Base-by-base conservation (phyloP, 345 rosid species). In the Brassica carinata region DNA sequence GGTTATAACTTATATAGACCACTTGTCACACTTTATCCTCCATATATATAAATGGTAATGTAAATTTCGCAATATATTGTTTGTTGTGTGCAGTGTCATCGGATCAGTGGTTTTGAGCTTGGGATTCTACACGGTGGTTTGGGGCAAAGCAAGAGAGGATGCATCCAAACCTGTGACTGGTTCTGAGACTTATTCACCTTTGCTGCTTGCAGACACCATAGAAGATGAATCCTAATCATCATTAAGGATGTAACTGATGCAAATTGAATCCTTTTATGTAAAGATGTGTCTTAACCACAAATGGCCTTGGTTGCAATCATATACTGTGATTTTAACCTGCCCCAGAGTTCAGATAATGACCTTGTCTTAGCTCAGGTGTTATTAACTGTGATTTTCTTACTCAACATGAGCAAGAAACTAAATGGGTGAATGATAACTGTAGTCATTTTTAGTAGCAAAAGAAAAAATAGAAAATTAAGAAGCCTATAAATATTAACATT, bases 61-160 rank as follows among this genome's bases (percentile, higher is more conserved):
- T 45, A 45, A 45, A 45, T 45, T 45, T 45, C n/a, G 53, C 53
- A 11, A 13, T 45, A 45, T 45, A 45, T 45, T 45, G 11, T 45
- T 13, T 45, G 14, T 13, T 45, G 63, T 58, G 63, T 31, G 68
- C 78, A 79, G 82, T 73, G 61, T 79, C 36, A 74, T 79, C 15
- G 83, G 83, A 18, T 79, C 79, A 45, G 6, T 77, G 23, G 40
- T 86, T 18, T 77, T 86, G 72, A 14, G 79, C 64, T n/a, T 75
- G 13, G 63, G 82, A 26, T 78, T 78, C 61, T 78, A 78, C 82
- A 55, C 77, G 17, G 82, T 71, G 64, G 11, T 86, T 53, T 78
- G 85, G 89, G 87, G 87, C 5, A 74, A 82, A 61, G 83, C 84
- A 27, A 86, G 76, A 43, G 89, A 84, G 17, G 76, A 59, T 48